Conservation (phyloP, 495 filamentous ascomycete species). For the Xylaria flabelliformis region DNA sequence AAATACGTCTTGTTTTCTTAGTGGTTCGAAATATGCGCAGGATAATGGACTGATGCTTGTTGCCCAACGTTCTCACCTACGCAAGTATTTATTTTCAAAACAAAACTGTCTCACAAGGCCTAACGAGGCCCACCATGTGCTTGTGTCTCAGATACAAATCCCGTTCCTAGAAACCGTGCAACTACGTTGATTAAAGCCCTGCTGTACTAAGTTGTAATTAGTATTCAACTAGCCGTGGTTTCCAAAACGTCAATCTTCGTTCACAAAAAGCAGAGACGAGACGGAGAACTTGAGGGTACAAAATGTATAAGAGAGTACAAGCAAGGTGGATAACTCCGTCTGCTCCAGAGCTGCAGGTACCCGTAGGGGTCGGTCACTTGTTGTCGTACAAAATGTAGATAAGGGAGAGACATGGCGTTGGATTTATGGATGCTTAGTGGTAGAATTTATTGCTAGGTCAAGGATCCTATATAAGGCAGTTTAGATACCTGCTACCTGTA, state of each 20-base stretch:
- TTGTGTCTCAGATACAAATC: conserved; percentile 1
- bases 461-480: background rate
- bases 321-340: background rate
- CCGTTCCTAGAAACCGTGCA: background rate
- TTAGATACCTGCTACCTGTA: background rate
- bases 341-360: conserved; percentile 22
- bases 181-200: background rate
- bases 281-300: background rate
- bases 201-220: too few relatives aligned
- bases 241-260: background rate
- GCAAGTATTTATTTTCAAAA: background rate
- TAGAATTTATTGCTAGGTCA: background rate
- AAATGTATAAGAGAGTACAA: background rate
- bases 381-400: conserved; percentile 15
- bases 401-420: background rate
- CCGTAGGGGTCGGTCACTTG: conserved; percentile 6
- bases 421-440: background rate
- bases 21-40: background rate
- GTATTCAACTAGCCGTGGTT: too few relatives aligned
- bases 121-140: background rate
- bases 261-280: background rate
- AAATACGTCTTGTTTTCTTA: background rate
- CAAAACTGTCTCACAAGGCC: background rate
- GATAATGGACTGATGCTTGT: background rate
- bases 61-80: background rate